Evolutionary conservation across 495 filamentous ascomycete genomes (phyloP).

Genomic region (Tuber umbilicatum): DNA sequence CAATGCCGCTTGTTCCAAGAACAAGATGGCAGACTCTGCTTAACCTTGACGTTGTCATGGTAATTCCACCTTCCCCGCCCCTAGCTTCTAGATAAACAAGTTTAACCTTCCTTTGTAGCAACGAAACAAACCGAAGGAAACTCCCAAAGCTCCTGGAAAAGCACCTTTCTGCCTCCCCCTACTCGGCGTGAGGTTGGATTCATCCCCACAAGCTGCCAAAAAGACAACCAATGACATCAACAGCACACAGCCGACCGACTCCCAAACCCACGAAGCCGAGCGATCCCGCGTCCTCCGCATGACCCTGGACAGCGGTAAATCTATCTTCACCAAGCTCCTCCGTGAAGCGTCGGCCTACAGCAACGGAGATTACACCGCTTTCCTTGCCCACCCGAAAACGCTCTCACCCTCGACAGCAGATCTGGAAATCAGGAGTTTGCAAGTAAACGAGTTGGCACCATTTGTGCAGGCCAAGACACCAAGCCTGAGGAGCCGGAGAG

Average conservation of each 20-base stretch:
- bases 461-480: slow-evolving; percentile 72
- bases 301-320: slow-evolving; percentile 45
- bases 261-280: slow-evolving; percentile 44
- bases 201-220: slow-evolving; percentile 13
- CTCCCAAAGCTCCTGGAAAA: slow-evolving; percentile 85
- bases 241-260: neutral
- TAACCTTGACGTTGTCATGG: slow-evolving; percentile 80
- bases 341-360: slow-evolving; percentile 13
- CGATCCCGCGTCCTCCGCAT: slow-evolving; percentile 53
- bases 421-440: slow-evolving; percentile 65
- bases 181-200: slow-evolving; percentile 44
- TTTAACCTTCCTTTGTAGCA: slow-evolving; percentile 44
- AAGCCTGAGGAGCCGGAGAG: slow-evolving; percentile 57
- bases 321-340: slow-evolving; percentile 43
- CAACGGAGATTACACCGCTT: slow-evolving; percentile 49
- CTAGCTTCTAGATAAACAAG: neutral
- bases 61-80: slow-evolving; percentile 27
- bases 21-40: slow-evolving; percentile 88
- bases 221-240: no score
- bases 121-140: slow-evolving; percentile 89
- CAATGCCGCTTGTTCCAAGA: slow-evolving; percentile 79
- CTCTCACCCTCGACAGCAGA: slow-evolving; percentile 77
- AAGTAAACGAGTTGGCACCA: slow-evolving; percentile 51
- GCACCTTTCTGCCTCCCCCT: slow-evolving; percentile 94
- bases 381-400: slow-evolving; percentile 68